These are phyloP conservation scores for Fomes fomentarius DNA, from an alignment of 1,284 basidiomycete species.

Conservation along the genomic window DNA sequence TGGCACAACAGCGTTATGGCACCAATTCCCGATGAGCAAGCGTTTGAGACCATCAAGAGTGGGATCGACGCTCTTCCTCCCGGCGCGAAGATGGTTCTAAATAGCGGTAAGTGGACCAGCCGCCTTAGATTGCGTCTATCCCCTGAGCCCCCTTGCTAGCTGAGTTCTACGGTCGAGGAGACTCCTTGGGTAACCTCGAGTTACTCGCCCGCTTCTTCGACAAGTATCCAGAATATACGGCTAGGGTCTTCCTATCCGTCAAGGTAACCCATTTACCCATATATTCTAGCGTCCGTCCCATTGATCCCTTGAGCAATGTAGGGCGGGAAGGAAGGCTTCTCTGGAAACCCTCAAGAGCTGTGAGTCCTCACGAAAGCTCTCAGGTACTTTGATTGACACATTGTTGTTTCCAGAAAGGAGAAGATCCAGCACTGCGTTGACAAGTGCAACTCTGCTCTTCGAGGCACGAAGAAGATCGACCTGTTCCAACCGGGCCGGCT, in stretches of 20 bases:
- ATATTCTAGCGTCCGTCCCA: no score
- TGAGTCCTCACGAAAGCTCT: neutral
- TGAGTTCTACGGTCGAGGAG: constrained; percentile 46
- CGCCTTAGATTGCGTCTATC: no score
- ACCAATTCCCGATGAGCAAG: constrained; percentile 49
- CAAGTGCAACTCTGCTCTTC: constrained; percentile 35
- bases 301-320: neutral
- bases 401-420: neutral
- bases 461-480: constrained; percentile 48
- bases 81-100: constrained; percentile 46
- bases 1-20: neutral
- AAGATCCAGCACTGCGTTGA: constrained; percentile 44
- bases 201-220: constrained; percentile 48
- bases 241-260: constrained; percentile 51
- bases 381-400: no score
- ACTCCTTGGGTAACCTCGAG: constrained; percentile 42
- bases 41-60: constrained; percentile 61
- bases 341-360: neutral
- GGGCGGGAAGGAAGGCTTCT: neutral
- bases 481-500: constrained; percentile 45
- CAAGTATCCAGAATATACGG: constrained; percentile 55
- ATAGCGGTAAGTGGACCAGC: constrained; percentile 37
- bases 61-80: constrained; percentile 51
- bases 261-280: constrained; percentile 31
- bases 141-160: no score